A percentile compares a stretch with the other conserved stretches of the same genome.
Evolutionary conservation across 495 filamentous ascomycete genomes (phyloP).

Genomic region (Penicillium fimorum): DNA sequence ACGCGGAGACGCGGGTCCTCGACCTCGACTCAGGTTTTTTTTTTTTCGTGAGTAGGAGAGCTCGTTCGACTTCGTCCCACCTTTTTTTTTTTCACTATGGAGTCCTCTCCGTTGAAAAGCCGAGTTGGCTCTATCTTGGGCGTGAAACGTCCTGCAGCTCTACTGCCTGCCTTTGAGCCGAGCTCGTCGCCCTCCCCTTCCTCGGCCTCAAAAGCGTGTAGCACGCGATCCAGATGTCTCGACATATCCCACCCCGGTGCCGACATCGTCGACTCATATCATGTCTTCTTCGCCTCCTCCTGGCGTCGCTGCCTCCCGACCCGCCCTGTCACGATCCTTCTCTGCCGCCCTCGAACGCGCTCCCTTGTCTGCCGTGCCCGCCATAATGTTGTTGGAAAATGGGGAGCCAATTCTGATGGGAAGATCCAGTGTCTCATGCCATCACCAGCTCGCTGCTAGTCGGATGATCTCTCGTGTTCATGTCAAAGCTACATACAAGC

Average conservation of each 20-base stretch:
- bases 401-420: slow-evolving; percentile 85
- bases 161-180: slow-evolving; percentile 93
- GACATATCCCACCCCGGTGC: slow-evolving; percentile 79
- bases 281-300: slow-evolving; percentile 83
- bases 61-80: slow-evolving; percentile 15
- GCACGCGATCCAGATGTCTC: slow-evolving; percentile 54
- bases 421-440: slow-evolving; percentile 84
- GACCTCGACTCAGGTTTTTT: slow-evolving; percentile 22
- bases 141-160: slow-evolving; percentile 73
- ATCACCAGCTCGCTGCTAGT: slow-evolving; percentile 89
- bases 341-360: slow-evolving; percentile 79
- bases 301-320: slow-evolving; percentile 39
- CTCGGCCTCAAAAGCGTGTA: slow-evolving; percentile 69
- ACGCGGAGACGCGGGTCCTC: slow-evolving; percentile 30
- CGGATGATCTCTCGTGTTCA: slow-evolving; percentile 89
- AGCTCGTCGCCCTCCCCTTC: slow-evolving; percentile 82
- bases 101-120: slow-evolving; percentile 45
- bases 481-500: slow-evolving; percentile 80
- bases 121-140: slow-evolving; percentile 50
- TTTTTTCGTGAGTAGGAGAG: slow-evolving; percentile 12
- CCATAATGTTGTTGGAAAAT: slow-evolving; percentile 74
- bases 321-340: slow-evolving; percentile 51
- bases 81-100: slow-evolving; percentile 30
- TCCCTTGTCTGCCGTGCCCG: slow-evolving; percentile 77
- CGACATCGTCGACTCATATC: slow-evolving; percentile 89